A percentile compares a stretch with the other conserved stretches of the same genome.
Evolutionary conservation across 495 filamentous ascomycete genomes (phyloP).

Genomic region (Pseudotulostoma volvatum): DNA sequence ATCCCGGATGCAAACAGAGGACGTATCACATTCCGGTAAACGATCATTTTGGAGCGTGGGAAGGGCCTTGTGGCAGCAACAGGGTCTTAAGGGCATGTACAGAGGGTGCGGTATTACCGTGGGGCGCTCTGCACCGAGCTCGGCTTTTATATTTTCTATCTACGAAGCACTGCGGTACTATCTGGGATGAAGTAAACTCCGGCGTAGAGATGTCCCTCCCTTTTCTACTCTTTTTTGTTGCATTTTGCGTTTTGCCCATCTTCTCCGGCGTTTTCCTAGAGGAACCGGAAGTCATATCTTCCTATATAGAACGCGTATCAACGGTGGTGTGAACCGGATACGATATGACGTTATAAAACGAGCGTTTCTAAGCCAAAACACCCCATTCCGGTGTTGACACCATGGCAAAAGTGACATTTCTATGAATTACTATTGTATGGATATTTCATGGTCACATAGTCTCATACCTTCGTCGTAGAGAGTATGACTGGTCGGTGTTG

Average conservation of each 20-base stretch:
- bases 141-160: slow-evolving; percentile 91
- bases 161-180: slow-evolving; percentile 67
- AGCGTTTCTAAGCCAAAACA: no score
- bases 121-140: slow-evolving; percentile 70
- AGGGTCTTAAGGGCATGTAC: slow-evolving; percentile 74
- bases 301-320: no score
- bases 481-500: no score
- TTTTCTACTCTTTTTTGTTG: background rate
- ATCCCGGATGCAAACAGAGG: slow-evolving; percentile 83
- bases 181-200: slow-evolving; percentile 28
- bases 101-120: slow-evolving; percentile 92
- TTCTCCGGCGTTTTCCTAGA: no score
- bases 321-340: no score
- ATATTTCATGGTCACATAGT: no score
- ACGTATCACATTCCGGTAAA: slow-evolving; percentile 30
- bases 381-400: no score
- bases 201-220: background rate
- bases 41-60: slow-evolving; percentile 54
- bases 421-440: no score
- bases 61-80: slow-evolving; percentile 55
- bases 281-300: no score
- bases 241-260: slow-evolving; percentile 14
- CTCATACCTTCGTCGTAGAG: no score
- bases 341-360: no score
- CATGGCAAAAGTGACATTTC: no score